Evolutionary conservation across 768 basidiomycete species (phyloP), one percentile per base, ranked within the genome.

Genomic region (Hericium alpestre): DNA sequence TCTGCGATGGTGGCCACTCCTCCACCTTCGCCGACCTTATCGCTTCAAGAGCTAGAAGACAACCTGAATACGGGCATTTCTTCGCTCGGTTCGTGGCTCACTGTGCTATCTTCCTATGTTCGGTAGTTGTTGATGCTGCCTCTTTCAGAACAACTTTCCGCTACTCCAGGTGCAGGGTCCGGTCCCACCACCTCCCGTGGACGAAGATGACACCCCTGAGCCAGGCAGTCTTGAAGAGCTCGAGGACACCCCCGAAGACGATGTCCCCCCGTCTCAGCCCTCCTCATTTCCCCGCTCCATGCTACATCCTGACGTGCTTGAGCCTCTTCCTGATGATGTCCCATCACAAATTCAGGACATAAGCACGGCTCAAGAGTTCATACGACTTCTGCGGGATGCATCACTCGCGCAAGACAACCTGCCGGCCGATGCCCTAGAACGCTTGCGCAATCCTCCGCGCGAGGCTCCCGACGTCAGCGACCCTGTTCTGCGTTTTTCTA

Each of bases 391-490:
- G 20, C 7, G 40, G 15, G 18, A 22, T 16, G 48, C 50, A 16
- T 25, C 55, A 15, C 51, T 59, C 5, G 56, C 52, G 7, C 53
- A 53, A 4, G 56, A 46, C 9, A 43, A 27, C 15, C 7, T 59
- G 23, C 27, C 50, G 16, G 27, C 27, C 18, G 56, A 56, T 1
- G 43, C 32, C 7, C 41, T 59, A 5, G 25, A 59, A 25, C 2
- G 59, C 5, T 25, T 59, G 8, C n/a, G 43, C 25, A 46, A 61
- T 39, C 60, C 57, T 8, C 60, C 54, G 1, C 27, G 43, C 18
- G 2, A 22, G 22, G 37, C 38, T 2, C 57, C 41, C 13, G 41
- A 51, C 16, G 1, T 0, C 15, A 58, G 51, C 12, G 60, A 61
- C 10, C 25, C 18, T 47, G 43, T 15, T 41, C 54, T n/a, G 22